A percentile compares a stretch with the other conserved stretches of the same genome.
These are phyloP conservation scores for Quercus alba DNA, from an alignment of 306 rosid species.

Conservation along the genomic window DNA sequence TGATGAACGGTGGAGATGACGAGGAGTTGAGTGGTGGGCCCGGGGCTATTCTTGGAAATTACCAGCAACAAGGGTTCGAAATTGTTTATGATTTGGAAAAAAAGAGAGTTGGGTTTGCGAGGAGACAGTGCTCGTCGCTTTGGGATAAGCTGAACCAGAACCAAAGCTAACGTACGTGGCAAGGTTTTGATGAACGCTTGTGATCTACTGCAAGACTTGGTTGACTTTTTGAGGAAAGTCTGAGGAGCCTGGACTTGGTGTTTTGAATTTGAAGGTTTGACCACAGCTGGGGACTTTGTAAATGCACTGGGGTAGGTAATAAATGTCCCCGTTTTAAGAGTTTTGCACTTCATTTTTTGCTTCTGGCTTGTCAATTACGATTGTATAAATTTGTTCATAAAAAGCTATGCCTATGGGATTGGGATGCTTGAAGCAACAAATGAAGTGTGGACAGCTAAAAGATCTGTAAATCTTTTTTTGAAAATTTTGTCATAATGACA, in stretches of 20 bases:
- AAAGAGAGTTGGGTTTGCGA: constrained; percentile 76
- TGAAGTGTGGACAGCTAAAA: constrained; percentile 10
- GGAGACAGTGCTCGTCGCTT: constrained; percentile 68
- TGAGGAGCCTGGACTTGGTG: neutral
- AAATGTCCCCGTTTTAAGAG: neutral
- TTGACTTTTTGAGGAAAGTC: neutral
- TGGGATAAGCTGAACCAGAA: constrained; percentile 65
- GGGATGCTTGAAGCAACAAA: constrained; percentile 3
- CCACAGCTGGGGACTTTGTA: neutral
- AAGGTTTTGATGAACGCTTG: neutral
- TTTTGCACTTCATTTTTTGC: constrained; percentile 19
- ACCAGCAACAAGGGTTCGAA: constrained; percentile 92
- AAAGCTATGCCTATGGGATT: neutral
- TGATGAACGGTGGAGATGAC: constrained; percentile 93
- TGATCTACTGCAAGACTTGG: neutral
- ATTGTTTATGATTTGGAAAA: constrained; percentile 78
- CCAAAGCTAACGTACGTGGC: neutral
- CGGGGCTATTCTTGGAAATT: constrained; percentile 84
- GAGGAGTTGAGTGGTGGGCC: constrained; percentile 76
- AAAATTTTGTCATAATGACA: neutral
- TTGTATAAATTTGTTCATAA: neutral
- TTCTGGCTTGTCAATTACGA: neutral
- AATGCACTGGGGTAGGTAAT: neutral
- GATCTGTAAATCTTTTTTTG: neutral
- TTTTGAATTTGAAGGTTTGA: neutral